A percentile compares a stretch with the other conserved stretches of the same genome.
Evolutionary conservation across 257 asterid species (phyloP).

Genomic region (Plectranthus barbatus): DNA sequence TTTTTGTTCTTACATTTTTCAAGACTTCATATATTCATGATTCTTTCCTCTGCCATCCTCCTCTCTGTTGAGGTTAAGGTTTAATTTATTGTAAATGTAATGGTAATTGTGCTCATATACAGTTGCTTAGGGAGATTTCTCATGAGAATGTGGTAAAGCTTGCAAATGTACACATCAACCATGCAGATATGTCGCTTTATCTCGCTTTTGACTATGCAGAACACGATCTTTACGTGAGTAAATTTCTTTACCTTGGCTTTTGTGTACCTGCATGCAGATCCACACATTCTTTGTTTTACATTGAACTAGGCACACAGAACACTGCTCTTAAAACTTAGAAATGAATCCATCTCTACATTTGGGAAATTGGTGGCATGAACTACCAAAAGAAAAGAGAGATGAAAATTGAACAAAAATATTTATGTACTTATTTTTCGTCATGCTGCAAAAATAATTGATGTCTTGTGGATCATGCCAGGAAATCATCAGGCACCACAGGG

Average conservation of each 20-base stretch:
- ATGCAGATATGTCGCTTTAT: slow-evolving; percentile 89
- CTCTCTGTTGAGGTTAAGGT: background rate
- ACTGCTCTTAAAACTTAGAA: background rate
- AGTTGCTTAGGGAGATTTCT: slow-evolving; percentile 95
- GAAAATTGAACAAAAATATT: background rate
- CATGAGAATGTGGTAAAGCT: slow-evolving; percentile 95
- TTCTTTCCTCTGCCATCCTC: background rate
- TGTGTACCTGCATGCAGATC: background rate
- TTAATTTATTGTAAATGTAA: background rate
- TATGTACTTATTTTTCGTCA: too few species aligned
- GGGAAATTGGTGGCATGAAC: background rate
- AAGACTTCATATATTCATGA: background rate
- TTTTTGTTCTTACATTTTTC: background rate
- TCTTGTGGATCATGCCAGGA: slow-evolving; percentile 48
- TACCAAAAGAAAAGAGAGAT: background rate
- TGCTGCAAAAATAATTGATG: slow-evolving; percentile 12
- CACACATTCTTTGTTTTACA: background rate
- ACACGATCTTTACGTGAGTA: slow-evolving; percentile 93
- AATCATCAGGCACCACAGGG: slow-evolving; percentile 93
- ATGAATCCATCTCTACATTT: background rate
- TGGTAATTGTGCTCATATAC: slow-evolving; percentile 24
- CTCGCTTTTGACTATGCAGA: slow-evolving; percentile 97
- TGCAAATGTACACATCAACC: slow-evolving; percentile 93
- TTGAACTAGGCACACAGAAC: background rate
- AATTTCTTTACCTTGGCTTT: slow-evolving; percentile 6